A percentile compares a stretch with the other conserved stretches of the same genome.
phyloP scores from a whole-genome alignment of 1,284 basidiomycete species.

The Fomitopsis schrenkii region DNA sequence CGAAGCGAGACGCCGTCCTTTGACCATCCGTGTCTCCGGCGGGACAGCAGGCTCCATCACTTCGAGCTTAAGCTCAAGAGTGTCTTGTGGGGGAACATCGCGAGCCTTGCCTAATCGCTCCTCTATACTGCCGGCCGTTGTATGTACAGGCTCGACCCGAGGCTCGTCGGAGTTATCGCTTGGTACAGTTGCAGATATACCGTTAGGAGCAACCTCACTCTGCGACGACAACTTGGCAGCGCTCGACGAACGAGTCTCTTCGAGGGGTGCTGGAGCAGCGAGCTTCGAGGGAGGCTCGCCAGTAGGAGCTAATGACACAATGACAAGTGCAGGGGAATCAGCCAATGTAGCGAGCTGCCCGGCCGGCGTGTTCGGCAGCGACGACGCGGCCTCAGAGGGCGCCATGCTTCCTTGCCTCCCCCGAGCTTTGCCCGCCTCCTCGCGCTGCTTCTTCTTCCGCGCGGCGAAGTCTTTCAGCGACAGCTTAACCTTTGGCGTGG shows the following conservation, averaged over 20 bases:
- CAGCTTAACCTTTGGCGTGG: slow-evolving; percentile 31
- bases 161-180: background rate
- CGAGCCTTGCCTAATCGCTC: background rate
- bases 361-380: background rate
- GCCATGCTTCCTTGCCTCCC: background rate
- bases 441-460: slow-evolving; percentile 34
- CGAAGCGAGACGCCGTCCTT: background rate
- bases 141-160: background rate
- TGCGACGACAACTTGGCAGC: background rate
- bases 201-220: background rate
- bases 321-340: background rate
- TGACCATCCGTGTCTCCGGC: background rate
- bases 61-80: background rate
- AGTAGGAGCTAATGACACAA: background rate
- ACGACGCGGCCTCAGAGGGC: background rate
- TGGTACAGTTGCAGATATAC: background rate
- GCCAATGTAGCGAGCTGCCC: background rate
- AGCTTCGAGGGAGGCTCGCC: background rate
- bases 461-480: slow-evolving; percentile 34
- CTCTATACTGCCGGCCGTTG: background rate
- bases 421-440: slow-evolving; percentile 13
- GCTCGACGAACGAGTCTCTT: background rate
- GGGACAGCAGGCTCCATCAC: background rate
- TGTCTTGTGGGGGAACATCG: background rate
- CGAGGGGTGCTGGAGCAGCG: no score